Percentiles rank a stretch among this genome's conserved stretches.
Conservation (phyloP, 495 filamentous ascomycete species). For the Talaromyces thailandensis region DNA sequence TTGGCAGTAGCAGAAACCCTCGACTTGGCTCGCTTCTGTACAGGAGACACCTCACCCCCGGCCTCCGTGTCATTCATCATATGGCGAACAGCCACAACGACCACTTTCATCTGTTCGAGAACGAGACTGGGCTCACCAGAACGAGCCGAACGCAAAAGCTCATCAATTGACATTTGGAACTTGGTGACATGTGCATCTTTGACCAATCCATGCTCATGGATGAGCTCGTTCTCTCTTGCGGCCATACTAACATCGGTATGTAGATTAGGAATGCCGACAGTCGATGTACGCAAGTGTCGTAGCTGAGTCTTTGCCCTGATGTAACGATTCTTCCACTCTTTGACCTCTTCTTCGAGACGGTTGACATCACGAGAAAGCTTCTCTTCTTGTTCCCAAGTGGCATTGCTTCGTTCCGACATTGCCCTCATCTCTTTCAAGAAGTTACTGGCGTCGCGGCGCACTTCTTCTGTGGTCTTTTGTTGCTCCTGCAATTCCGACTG, state of each 20-base stretch:
- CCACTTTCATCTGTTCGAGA: conserved; percentile 70
- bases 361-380: conserved; percentile 62
- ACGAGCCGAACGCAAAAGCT: conserved; percentile 72
- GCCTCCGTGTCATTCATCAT: conserved; percentile 73
- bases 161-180: conserved; percentile 92
- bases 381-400: conserved; percentile 76
- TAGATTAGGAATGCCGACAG: conserved; percentile 56
- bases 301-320: conserved; percentile 79
- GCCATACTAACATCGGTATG: conserved; percentile 54
- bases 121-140: conserved; percentile 60
- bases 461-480: conserved; percentile 79
- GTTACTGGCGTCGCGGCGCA: conserved; percentile 71
- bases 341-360: conserved; percentile 68
- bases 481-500: conserved; percentile 63
- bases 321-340: conserved; percentile 84
- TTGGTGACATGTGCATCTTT: conserved; percentile 89
- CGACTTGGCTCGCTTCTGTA: conserved; percentile 58
- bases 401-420: conserved; percentile 67
- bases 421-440: conserved; percentile 85
- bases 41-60: conserved; percentile 29
- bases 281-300: conserved; percentile 70
- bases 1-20: conserved; percentile 86
- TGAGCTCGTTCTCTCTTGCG: conserved; percentile 61
- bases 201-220: conserved; percentile 64
- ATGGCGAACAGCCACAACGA: conserved; percentile 68